Percentiles rank a stretch among this genome's conserved stretches.
Evolutionary conservation across 1,284 basidiomycete genomes (phyloP).

Genomic region (Ceratobasidium sp.): DNA sequence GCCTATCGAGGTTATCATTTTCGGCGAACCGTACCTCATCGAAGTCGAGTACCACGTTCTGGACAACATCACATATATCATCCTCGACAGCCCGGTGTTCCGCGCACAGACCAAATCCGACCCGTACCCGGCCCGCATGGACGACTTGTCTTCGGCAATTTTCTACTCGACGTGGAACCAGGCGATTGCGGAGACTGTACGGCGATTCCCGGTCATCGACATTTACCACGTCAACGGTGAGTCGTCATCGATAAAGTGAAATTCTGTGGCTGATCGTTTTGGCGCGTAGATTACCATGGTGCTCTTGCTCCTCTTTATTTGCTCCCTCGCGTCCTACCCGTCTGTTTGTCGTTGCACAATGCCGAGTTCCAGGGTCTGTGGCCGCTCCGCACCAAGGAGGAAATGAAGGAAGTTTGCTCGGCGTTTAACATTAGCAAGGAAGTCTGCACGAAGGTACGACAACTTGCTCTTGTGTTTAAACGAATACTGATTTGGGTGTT

Average conservation of each 20-base stretch:
- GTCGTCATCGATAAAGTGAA: not conserved
- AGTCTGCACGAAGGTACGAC: slow-evolving; percentile 77
- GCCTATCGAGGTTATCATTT: slow-evolving; percentile 94
- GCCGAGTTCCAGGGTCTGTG: slow-evolving; percentile 96
- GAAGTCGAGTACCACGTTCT: slow-evolving; percentile 91
- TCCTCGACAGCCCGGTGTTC: slow-evolving; percentile 94
- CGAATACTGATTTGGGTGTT: not conserved
- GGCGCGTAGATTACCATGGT: slow-evolving; percentile 80
- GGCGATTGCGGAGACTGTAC: slow-evolving; percentile 88
- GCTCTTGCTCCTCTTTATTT: slow-evolving; percentile 90
- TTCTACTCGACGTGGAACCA: slow-evolving; percentile 99
- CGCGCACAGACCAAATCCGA: slow-evolving; percentile 93
- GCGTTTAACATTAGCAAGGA: slow-evolving; percentile 97
- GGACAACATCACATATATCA: slow-evolving; percentile 93
- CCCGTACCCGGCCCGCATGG: slow-evolving; percentile 95
- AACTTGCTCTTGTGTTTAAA: not conserved
- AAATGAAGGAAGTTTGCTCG: slow-evolving; percentile 96
- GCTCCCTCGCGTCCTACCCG: slow-evolving; percentile 86
- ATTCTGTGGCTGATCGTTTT: slow-evolving; percentile 5
- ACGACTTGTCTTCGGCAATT: slow-evolving; percentile 92
- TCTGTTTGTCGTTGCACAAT: slow-evolving; percentile 93
- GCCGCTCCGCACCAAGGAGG: slow-evolving; percentile 94
- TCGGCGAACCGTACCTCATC: slow-evolving; percentile 92
- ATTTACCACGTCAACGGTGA: slow-evolving; percentile 81
- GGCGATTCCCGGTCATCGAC: slow-evolving; percentile 84